phyloP scores from a whole-genome alignment of 768 basidiomycete genomes.

The Tricholoma matsutake region DNA sequence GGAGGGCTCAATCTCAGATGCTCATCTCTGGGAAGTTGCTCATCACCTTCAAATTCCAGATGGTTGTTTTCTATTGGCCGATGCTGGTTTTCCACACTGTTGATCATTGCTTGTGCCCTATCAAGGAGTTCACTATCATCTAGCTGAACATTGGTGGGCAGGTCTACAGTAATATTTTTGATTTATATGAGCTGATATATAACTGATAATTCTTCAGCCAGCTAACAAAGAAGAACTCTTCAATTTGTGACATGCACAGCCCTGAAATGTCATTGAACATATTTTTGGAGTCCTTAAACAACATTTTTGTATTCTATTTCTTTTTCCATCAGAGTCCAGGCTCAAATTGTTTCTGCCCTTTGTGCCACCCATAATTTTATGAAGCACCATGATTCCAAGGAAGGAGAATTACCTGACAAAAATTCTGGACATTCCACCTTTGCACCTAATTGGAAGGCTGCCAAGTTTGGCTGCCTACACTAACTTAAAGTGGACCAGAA shows the following conservation, averaged over 20 bases:
- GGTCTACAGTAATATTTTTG: neutral
- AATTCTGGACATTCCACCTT: neutral
- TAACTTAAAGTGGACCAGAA: too few species aligned
- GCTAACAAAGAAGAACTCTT: slow-evolving; percentile 30
- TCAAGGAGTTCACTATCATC: slow-evolving; percentile 32
- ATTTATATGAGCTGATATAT: neutral
- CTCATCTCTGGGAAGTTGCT: slow-evolving; percentile 15
- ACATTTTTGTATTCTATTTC: neutral
- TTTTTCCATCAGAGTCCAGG: neutral
- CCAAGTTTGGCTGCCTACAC: too few species aligned
- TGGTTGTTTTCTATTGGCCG: slow-evolving; percentile 32
- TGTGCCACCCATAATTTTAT: neutral
- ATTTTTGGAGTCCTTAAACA: slow-evolving; percentile 12
- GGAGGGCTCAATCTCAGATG: too few species aligned
- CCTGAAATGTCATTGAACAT: too few species aligned
- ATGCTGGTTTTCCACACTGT: slow-evolving; percentile 6
- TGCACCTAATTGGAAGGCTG: too few species aligned
- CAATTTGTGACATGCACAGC: slow-evolving; percentile 22
- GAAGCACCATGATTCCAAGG: neutral
- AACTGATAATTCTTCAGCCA: slow-evolving; percentile 18
- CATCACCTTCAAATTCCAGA: slow-evolving; percentile 20
- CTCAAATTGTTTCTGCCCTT: too few species aligned
- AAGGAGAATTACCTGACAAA: neutral
- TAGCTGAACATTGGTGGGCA: slow-evolving; percentile 9
- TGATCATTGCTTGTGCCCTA: slow-evolving; percentile 34